phyloP scores from a whole-genome alignment of 1,284 basidiomycete genomes.

The Heterobasidion irregulare region DNA sequence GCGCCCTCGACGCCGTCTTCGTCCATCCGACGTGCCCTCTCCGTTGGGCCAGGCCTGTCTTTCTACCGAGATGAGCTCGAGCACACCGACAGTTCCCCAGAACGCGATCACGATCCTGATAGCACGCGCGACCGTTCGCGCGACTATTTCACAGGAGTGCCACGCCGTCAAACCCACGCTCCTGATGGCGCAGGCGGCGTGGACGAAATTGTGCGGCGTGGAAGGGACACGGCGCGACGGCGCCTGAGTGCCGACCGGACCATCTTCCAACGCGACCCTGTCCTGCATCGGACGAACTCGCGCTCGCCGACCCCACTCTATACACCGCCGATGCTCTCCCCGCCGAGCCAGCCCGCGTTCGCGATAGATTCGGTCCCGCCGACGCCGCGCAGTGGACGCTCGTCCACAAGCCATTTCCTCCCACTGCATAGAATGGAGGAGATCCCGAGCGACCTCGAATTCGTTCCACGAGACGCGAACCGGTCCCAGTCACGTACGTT shows the following conservation, averaged over 20 bases:
- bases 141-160: neutral
- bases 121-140: neutral
- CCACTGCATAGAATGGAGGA: slow-evolving; percentile 4
- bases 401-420: slow-evolving; percentile 14
- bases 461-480: slow-evolving; percentile 11
- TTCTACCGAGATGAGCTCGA: slow-evolving; percentile 23
- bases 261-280: slow-evolving; percentile 20
- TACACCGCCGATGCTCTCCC: slow-evolving; percentile 12
- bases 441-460: slow-evolving; percentile 7
- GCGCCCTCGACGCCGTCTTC: slow-evolving; percentile 27
- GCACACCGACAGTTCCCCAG: slow-evolving; percentile 1
- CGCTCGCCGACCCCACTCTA: slow-evolving; percentile 21
- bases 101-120: neutral
- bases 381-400: slow-evolving; percentile 12
- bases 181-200: slow-evolving; percentile 23
- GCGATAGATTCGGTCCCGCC: neutral
- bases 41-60: slow-evolving; percentile 69
- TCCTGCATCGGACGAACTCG: slow-evolving; percentile 18
- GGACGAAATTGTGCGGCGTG: slow-evolving; percentile 14
- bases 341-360: neutral
- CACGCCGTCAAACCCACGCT: neutral
- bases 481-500: slow-evolving; percentile 2
- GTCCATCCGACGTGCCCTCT: slow-evolving; percentile 48
- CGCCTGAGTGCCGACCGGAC: slow-evolving; percentile 26
- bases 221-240: slow-evolving; percentile 16